These are phyloP conservation scores for Coemansia asiatica DNA, from an alignment of 192 early-diverging fungal species.

Conservation along the genomic window DNA sequence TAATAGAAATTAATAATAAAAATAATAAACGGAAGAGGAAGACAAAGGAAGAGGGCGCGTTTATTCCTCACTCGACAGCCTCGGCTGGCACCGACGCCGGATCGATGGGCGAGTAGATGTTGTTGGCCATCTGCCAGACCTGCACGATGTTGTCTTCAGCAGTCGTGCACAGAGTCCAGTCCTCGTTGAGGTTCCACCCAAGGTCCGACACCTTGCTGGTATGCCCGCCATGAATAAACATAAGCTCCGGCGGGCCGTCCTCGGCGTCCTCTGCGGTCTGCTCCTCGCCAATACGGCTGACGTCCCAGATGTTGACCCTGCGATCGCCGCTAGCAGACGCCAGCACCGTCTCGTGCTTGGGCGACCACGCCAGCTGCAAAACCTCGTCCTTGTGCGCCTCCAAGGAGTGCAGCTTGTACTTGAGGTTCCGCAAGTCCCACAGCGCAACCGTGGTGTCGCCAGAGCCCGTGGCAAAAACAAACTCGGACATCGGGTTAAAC, in stretches of 20 bases:
- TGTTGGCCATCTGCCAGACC: constrained; percentile 95
- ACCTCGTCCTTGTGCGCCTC: constrained; percentile 91
- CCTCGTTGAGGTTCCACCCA: constrained; percentile 90
- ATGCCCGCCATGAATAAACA: constrained; percentile 99
- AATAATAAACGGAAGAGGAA: background rate
- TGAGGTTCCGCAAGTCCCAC: constrained; percentile 96
- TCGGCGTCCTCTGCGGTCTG: constrained; percentile 95
- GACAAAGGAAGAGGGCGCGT: background rate
- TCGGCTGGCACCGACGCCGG: constrained; percentile 33
- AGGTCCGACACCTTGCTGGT: constrained; percentile 96
- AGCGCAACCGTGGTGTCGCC: constrained; percentile 90
- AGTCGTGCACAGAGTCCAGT: constrained; percentile 91
- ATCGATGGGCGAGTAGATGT: constrained; percentile 53
- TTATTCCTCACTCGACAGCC: constrained; percentile 24
- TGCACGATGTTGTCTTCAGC: constrained; percentile 98
- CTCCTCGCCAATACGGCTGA: constrained; percentile 91
- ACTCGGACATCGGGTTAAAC: constrained; percentile 90
- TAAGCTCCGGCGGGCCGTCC: constrained; percentile 93
- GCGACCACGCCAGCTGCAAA: constrained; percentile 90
- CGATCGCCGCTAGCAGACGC: constrained; percentile 90
- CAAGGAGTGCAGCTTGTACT: constrained; percentile 78
- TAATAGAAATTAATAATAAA: too few relatives aligned
- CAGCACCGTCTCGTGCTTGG: constrained; percentile 86
- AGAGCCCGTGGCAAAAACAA: constrained; percentile 88
- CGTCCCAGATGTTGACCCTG: constrained; percentile 92